Evolutionary conservation across 176 grass and related monocot genomes (phyloP), one percentile per base, ranked within the genome.

Genomic region (Aegilops tauschii): DNA sequence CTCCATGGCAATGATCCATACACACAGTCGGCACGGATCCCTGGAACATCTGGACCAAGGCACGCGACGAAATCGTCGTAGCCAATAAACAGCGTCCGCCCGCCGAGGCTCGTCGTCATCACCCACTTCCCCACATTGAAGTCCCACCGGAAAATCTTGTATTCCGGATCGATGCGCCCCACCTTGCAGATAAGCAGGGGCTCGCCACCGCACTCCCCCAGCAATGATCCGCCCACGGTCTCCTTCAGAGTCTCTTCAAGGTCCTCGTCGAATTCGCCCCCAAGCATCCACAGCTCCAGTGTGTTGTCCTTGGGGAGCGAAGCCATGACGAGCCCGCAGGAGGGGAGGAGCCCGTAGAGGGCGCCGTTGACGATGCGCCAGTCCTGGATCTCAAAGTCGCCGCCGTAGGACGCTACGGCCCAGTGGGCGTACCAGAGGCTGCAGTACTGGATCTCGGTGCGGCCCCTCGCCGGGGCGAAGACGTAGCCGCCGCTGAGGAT

Each of bases 81-180:
- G 12, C 80, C 83, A 52, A 90, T 70, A 77, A 94, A 92, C 30
- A 94, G 31, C 3, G 80, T 68, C n/a, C 71, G 80, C 30, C 89
- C 87, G 25, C 80, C 89, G 9, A 94, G 68, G 80, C 65, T 78
- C 14, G 5, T 65, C 31, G 73, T 11, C 82, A 67, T 52, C 12
- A 23, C 71, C 89, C 92, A 94, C 36, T 77, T 25, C 9, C 14
- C 27, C 5, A 71, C 71, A 8, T 11, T 47, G 61, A 70, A 79
- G 35, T 92, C 82, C 90, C 90, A 94, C 1, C n/a, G 71, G 79
- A 68, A 88, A 40, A 87, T 49, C 49, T 74, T 84, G 44, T 87
- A 87, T 3, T 40, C 68, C 0, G 65, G 84, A 17, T 85, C 52
- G 45, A 40, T 11, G 5, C 47, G 35, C 5, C 73, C 73, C 9